These are phyloP conservation scores for Fusarium sulawesiense DNA, from an alignment of 2,329 filamentous ascomycete species.

Conservation along the genomic window DNA sequence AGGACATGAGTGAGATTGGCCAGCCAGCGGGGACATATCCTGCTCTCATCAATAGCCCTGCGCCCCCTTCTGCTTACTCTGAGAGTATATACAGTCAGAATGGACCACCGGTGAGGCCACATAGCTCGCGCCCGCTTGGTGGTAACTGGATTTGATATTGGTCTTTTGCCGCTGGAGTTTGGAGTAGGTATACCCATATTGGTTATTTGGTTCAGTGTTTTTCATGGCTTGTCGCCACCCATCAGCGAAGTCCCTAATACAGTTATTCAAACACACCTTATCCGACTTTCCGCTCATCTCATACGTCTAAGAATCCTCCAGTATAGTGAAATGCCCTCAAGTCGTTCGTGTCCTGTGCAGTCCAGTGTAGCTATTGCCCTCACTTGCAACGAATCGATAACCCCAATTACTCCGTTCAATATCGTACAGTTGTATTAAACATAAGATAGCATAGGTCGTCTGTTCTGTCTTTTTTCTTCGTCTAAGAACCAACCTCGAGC, in stretches of 20 bases:
- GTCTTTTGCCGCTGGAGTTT: not conserved
- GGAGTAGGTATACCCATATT: not conserved
- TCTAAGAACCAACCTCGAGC: constrained; percentile 49
- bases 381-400: not conserved
- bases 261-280: not conserved
- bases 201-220: not conserved
- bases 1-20: not conserved
- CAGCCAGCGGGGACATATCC: not conserved
- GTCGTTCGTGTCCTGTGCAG: too few species aligned
- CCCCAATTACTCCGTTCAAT: constrained; percentile 21
- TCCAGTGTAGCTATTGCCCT: too few species aligned
- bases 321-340: too few species aligned
- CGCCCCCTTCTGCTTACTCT: not conserved
- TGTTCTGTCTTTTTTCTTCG: constrained; percentile 46
- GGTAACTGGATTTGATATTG: not conserved
- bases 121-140: not conserved
- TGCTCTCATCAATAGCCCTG: not conserved
- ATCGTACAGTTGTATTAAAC: constrained; percentile 48
- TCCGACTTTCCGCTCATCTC: not conserved
- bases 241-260: not conserved
- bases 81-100: not conserved
- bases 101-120: not conserved
- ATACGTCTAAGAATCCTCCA: too few species aligned
- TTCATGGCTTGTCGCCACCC: not conserved
- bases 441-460: constrained; percentile 44